These are phyloP conservation scores for Pseudonitzschia multistriata DNA, from an alignment of 108 stramenopile genomes.

Conservation along the genomic window DNA sequence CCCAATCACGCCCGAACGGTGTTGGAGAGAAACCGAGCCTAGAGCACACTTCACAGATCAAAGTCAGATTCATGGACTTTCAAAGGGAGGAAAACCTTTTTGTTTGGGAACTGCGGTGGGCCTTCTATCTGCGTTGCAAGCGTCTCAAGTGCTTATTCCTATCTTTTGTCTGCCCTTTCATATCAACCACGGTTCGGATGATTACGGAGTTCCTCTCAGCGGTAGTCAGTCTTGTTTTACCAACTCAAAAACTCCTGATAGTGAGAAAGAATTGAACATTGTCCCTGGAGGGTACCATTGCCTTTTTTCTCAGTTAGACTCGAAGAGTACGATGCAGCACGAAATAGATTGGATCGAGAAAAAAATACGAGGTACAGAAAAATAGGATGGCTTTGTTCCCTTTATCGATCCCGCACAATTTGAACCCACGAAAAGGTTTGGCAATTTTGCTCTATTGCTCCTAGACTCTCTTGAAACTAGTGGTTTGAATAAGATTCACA, in stretches of 20 bases:
- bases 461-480: no score
- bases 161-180: constrained; percentile 32
- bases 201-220: constrained; percentile 35
- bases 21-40: constrained; percentile 38
- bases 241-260: constrained; percentile 10
- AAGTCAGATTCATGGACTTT: not conserved
- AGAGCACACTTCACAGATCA: not conserved
- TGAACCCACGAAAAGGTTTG: no score
- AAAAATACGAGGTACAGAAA: not conserved
- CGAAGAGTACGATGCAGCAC: constrained; percentile 19
- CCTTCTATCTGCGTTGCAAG: constrained; percentile 30
- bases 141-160: constrained; percentile 20
- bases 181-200: constrained; percentile 39
- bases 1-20: constrained; percentile 38
- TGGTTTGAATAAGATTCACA: no score
- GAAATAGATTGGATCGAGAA: constrained; percentile 23
- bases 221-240: constrained; percentile 34
- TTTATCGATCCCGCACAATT: no score
- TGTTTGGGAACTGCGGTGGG: constrained; percentile 39
- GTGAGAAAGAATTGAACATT: constrained; percentile 16
- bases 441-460: no score
- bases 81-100: constrained; percentile 18
- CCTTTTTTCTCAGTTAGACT: constrained; percentile 28
- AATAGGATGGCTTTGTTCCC: no score
- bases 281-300: constrained; percentile 37